Evolutionary conservation across 2,329 filamentous ascomycete species (phyloP), one percentile per base, ranked within the genome.

Genomic region (Exutisphaerella laricina): DNA sequence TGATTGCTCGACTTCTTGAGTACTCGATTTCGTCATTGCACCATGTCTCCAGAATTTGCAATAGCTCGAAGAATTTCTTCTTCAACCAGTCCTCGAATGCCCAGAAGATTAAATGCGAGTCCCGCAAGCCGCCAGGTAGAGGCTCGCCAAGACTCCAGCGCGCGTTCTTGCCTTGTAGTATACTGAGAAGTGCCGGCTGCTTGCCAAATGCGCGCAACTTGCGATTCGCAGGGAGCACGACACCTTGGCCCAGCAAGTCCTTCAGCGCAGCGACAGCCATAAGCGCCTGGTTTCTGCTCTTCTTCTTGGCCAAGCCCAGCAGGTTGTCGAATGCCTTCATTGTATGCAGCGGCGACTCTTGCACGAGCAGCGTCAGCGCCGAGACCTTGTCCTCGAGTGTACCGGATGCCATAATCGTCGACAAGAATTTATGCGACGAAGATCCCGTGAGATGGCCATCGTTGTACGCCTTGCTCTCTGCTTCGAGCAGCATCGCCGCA

Each of bases 321-420:
- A 98, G 71, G 49, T 80, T 87, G 56, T 97, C 90, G 49, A 97
- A 81, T 1, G 89, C 85, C 60, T 92, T 90, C 50, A 80, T 82
- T 49, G 89, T 97, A 66, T 98, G 92, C 39, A 97, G 70, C 13
- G 92, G 92, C 6, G 94, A 97, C 66, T 98, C 92, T 69, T 98
- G 94, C 9, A 96, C 82, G 43, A 92, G 85, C 55, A 98, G 73
- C 4, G 92, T 98, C 59, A 98, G 72, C 3, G 92, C 94, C 2
- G 92, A 98, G 31, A 97, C 84, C 65, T 96, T 97, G 65, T 98
- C 92, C 43, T 88, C 94, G 56, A 97, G 78, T 7, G 94, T 98
- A 72, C 92, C 92, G 1, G 89, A 94, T 7, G 88, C 74, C 86
- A 97, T 96, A 63, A 98, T 96, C 13, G 88, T 94, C 1, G 89